Base-by-base conservation (phyloP, 139 green algal genomes). In the Pycnococcus provasolii region DNA sequence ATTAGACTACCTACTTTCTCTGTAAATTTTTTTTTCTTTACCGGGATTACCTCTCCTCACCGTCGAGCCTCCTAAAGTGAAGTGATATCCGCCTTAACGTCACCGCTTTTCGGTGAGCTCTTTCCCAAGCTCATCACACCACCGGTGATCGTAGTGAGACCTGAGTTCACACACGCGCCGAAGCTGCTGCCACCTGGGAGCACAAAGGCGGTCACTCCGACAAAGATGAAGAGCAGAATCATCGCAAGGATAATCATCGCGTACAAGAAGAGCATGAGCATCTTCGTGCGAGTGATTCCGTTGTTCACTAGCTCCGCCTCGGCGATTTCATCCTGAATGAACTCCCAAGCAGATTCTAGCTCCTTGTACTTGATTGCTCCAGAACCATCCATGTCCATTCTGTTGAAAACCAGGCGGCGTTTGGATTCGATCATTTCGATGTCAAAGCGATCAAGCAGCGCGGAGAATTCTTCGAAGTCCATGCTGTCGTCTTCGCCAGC, bases 201-300 rank as follows among this genome's bases (percentile, higher is more conserved):
- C 50, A 55, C 50, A 55, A 81, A 81, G 43, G 75, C 75, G 1
- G 75, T 62, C 42, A 81, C 66, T 13, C 75, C 75, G 39, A 77
- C 57, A 44, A 81, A 77, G 55, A 81, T 81, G 61, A 81, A 81
- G 7, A 77, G 52, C 45, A 81, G 77, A 2, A 81, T 68, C 26
- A 81, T 66, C 45, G 64, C 57, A 46, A 78, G 73, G 4, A 81
- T 48, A 4, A 73, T 43, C 2, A 81, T 45, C 6, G 75, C 75
- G 37, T 77, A 81, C 43, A 59, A 3, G 3, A 81, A 60, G 43
- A 77, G n/a, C 45, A 70, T n/a, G n/a, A 77, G 46, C 48, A 81
- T 53, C 7, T 67, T 55, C 9, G 44, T 60, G 43, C 53, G 64
- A 1, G 75, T 81, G 37, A 81, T 55, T 62, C 75, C 75, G 1